phyloP scores from a whole-genome alignment of 179 eudicot genomes.

The Corrigiola litoralis region DNA sequence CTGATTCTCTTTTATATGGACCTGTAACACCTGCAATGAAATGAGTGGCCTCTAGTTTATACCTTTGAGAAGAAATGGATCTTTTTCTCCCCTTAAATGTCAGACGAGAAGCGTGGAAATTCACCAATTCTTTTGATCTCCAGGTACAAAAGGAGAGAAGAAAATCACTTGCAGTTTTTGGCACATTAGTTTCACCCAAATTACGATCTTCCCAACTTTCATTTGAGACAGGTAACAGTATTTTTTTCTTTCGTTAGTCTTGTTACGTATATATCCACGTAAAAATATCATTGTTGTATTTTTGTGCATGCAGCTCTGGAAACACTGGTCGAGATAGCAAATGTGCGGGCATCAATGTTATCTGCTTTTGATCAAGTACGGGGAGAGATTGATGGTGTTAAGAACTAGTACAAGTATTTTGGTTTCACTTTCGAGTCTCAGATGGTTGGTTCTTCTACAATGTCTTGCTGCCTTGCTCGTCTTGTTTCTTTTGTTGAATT shows the following conservation, averaged over 20 bases:
- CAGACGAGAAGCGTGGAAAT: background rate
- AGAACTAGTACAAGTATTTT: conserved; percentile 16
- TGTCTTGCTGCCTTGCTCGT: background rate
- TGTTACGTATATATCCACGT: background rate
- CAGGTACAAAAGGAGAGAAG: conserved; percentile 66
- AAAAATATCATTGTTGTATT: background rate
- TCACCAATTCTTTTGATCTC: background rate
- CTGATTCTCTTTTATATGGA: background rate
- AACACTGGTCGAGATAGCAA: conserved; percentile 67
- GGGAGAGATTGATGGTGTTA: conserved; percentile 26
- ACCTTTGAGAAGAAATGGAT: background rate
- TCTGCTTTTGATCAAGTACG: conserved; percentile 49
- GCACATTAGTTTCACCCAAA: conserved; percentile 82
- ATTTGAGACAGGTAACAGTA: conserved; percentile 70
- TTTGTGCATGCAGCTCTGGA: conserved; percentile 63
- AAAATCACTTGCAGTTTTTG: conserved; percentile 79
- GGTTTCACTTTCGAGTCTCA: background rate
- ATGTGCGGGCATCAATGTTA: conserved; percentile 61
- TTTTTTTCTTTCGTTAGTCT: background rate
- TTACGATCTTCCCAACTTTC: conserved; percentile 76
- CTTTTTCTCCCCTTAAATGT: too few relatives aligned
- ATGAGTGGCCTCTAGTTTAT: background rate
- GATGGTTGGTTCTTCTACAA: conserved; percentile 15
- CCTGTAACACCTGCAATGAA: too few relatives aligned
- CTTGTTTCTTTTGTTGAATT: background rate